Evolutionary conservation across 2,329 filamentous ascomycete species (phyloP), one percentile per base, ranked within the genome.

Genomic region (Eutypa lata): DNA sequence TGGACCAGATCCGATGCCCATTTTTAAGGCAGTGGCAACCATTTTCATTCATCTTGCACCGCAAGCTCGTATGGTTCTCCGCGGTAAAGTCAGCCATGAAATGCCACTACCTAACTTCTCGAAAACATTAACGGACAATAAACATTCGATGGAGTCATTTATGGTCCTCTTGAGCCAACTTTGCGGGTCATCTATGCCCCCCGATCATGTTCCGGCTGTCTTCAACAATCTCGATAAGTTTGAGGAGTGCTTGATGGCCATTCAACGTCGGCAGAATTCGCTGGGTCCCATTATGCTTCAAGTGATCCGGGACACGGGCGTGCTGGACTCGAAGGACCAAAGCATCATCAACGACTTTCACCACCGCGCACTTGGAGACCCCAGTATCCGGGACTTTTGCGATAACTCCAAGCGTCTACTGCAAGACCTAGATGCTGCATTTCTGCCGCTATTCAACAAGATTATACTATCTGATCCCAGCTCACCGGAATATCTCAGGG

Each of bases 361-460:
- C 14, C 1, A 10, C 2, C 35, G 57, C 3, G 40, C 66, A 16
- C 52, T 65, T 21, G 31, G 47, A 1, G 54, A 63, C 22, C 48
- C 54, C 3, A 55, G 51, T 0, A 57, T 67, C 26, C 14, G 5
- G 16, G 55, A 58, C 4, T 58, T 61, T 38, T 65, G 50, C 46
- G 46, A 50, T 2, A 28, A 47, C 3, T 55, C 58, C 2, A 47
- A 44, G 7, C 48, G 54, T 2, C 44, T 40, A 13, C 53, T 61
- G 5, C 28, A 56, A 10, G 46, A 48, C 8, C 48, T 72, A 0
- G 61, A 69, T 24, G 50, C 48, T 3, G 68, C 68, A 0, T 71
- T 68, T n/a, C 47, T 58, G 21, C 69, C 70, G 2, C 57, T 73
- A 0, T 73, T 72, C 51, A 60, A 67, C 43, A 53, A 50, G 1